Conservation (phyloP, 2,329 filamentous ascomycete genomes). For the Apiospora hydei region DNA sequence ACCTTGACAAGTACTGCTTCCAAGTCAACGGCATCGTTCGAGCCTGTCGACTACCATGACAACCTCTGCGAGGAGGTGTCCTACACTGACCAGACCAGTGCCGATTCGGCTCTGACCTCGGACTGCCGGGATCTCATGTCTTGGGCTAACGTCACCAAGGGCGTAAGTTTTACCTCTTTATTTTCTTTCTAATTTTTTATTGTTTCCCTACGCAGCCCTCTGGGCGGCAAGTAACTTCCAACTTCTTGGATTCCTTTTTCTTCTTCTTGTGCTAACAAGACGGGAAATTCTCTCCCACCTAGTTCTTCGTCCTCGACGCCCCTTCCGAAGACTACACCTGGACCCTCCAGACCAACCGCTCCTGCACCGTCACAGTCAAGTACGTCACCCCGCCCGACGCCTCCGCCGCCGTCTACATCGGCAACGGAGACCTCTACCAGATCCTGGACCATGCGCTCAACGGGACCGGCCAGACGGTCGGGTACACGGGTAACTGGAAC, state of each 20-base stretch:
- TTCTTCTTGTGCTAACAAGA: neutral
- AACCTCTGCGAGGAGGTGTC: neutral
- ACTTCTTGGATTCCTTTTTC: neutral
- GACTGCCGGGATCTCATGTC: neutral
- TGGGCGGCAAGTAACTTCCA: too few species aligned
- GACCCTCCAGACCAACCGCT: conserved; percentile 6
- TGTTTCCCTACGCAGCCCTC: neutral
- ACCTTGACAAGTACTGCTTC: neutral
- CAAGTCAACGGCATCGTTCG: neutral
- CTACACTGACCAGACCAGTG: neutral
- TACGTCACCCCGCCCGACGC: neutral
- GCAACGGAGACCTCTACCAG: neutral
- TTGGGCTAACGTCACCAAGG: neutral
- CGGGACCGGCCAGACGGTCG: neutral
- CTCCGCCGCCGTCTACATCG: neutral
- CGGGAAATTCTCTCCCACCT: neutral
- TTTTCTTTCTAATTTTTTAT: too few species aligned
- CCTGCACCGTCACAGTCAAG: neutral
- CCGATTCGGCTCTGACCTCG: neutral
- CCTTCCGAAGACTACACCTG: neutral
- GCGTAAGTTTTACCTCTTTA: neutral
- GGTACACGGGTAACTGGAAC: neutral
- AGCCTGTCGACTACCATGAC: neutral
- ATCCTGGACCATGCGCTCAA: neutral
- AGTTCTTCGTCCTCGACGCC: neutral